Evolutionary conservation across 495 filamentous ascomycete genomes (phyloP).

Genomic region (Aspergillus homomorphus): DNA sequence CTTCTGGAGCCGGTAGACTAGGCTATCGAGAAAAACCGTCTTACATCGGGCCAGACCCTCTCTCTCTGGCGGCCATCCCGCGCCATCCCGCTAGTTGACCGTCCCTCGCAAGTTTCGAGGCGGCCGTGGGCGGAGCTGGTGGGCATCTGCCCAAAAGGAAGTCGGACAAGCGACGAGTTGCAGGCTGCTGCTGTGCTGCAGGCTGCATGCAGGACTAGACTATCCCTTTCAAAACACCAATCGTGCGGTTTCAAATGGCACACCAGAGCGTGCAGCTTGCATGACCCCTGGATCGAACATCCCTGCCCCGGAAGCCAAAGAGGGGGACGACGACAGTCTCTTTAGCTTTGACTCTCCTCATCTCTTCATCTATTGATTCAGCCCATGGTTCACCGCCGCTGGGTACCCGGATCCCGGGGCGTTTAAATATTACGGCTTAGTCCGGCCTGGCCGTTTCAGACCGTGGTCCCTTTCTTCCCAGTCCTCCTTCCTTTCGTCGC

Average conservation of each 20-base stretch:
- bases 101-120: slow-evolving; percentile 10
- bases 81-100: slow-evolving; percentile 1
- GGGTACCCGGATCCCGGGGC: slow-evolving; percentile 34
- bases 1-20: background rate
- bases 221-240: slow-evolving; percentile 18
- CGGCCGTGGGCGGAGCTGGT: background rate
- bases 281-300: slow-evolving; percentile 21
- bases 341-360: background rate
- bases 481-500: slow-evolving; percentile 33
- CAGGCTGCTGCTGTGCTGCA: slow-evolving; percentile 11
- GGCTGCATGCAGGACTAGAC: no score
- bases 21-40: background rate
- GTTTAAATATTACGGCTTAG: slow-evolving; percentile 19
- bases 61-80: slow-evolving; percentile 4
- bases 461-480: slow-evolving; percentile 31
- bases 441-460: slow-evolving; percentile 28
- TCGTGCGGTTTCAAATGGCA: slow-evolving; percentile 23
- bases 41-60: slow-evolving; percentile 11
- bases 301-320: slow-evolving; percentile 4
- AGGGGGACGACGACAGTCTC: background rate
- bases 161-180: slow-evolving; percentile 7
- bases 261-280: slow-evolving; percentile 21
- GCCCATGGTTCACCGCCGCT: slow-evolving; percentile 34
- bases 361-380: slow-evolving; percentile 6
- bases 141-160: slow-evolving; percentile 12